Evolutionary conservation across 106 monocot genomes (phyloP).

Genomic region (Platanthera guangdongensis): DNA sequence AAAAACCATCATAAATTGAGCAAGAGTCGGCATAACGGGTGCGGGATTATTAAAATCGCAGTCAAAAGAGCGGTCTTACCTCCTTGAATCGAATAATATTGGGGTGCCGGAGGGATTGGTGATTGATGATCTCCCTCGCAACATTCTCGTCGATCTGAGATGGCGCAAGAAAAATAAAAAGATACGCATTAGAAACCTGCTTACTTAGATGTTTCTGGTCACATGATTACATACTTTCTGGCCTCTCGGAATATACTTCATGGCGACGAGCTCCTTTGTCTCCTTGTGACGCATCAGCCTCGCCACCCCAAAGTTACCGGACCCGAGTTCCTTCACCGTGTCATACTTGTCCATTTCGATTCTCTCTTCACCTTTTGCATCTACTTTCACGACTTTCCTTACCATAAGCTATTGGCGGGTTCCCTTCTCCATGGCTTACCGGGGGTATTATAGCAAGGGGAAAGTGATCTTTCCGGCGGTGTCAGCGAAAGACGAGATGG

Average conservation of each 20-base stretch:
- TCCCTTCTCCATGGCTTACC: background rate
- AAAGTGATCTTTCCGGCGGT: background rate
- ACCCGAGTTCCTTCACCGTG: slow-evolving; percentile 71
- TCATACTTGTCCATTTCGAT: slow-evolving; percentile 89
- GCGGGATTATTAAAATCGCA: background rate
- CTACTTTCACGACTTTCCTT: background rate
- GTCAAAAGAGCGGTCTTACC: slow-evolving; percentile 14
- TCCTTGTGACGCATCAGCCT: slow-evolving; percentile 84
- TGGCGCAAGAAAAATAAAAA: background rate
- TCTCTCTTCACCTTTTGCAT: background rate
- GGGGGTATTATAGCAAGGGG: background rate
- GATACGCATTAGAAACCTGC: background rate
- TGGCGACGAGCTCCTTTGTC: slow-evolving; percentile 94
- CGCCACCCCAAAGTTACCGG: slow-evolving; percentile 93
- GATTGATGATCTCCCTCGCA: slow-evolving; percentile 87
- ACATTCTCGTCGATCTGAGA: slow-evolving; percentile 78
- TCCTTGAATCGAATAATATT: slow-evolving; percentile 88
- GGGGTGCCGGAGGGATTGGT: slow-evolving; percentile 70
- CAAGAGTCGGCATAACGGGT: background rate
- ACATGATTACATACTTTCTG: slow-evolving; percentile 40
- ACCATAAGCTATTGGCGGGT: background rate
- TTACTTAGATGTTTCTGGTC: no score
- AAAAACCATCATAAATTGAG: background rate
- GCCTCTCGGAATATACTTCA: slow-evolving; percentile 93
- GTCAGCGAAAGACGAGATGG: no score